Evolutionary conservation across 208 protist species (phyloP), one percentile per base, ranked within the genome.

Genomic region (Leishmania guyanensis): DNA sequence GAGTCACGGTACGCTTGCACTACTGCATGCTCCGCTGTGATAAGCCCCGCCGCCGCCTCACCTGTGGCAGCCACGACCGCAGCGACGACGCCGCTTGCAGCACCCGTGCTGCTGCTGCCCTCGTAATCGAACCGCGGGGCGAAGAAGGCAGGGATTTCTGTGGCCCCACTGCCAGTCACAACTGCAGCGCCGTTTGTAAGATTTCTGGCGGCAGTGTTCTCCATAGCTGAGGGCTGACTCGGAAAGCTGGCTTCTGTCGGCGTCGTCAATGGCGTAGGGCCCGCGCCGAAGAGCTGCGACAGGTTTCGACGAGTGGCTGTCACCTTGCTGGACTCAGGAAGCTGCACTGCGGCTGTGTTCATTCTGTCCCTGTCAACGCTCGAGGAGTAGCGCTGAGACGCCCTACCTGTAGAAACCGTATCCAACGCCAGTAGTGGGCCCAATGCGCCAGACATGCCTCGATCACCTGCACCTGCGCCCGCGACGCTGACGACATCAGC

Each of bases 1-100:
- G 90, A 82, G 43, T 86, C 89, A 16, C 85, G 88, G 77, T 93
- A 95, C 36, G 85, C 85, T 65, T 93, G 80, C 53, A 93, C 84
- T 3, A 88, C 62, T 8, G 84, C 84, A 54, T 93, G 89, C 65
- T 82, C n/a, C 4, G 85, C 89, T 26, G 88, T 92, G 65, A 83
- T 85, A 26, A 90, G 66, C n/a, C 62, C 77, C 20, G 53, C 60
- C 0, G 36, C 64, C 22, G 14, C 64, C 14, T 46, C 43, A 36
- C 26, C 62, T 39, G 60, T 50, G 36, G 75, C 56, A 26, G 60
- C 75, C 10, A n/a, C n/a, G n/a, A 54, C 26, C 4, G 20, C 75
- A 39, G 68, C 51, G 43, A 26, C 74, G 16, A 3, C 58, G 26
- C 22, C 56, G 33, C 36, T 20, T n/a, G n/a, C 43, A 17, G 26